These are phyloP conservation scores for Calonectria pseudoreteaudii DNA, from an alignment of 2,329 filamentous ascomycete genomes.

Conservation along the genomic window DNA sequence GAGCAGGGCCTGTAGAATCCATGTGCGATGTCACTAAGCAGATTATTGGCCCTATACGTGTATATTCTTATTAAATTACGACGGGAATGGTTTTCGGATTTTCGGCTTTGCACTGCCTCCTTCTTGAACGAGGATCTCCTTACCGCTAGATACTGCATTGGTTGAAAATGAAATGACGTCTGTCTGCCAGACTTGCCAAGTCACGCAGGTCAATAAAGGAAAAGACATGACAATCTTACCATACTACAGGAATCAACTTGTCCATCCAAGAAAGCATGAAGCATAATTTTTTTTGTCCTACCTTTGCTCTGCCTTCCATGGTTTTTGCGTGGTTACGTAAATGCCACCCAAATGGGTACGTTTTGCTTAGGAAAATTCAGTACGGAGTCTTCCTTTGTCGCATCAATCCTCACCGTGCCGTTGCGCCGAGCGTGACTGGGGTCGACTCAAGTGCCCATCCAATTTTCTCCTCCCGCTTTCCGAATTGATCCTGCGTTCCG, in stretches of 20 bases:
- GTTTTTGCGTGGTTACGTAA: constrained; percentile 5
- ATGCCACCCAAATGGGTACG: neutral
- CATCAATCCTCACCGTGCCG: constrained; percentile 3
- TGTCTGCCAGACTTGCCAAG: neutral
- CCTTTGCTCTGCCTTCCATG: neutral
- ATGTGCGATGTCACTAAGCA: neutral
- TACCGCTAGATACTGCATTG: neutral
- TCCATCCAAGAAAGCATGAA: neutral
- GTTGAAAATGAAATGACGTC: constrained; percentile 4
- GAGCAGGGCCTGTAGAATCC: neutral
- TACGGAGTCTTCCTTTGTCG: neutral
- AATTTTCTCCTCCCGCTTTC: constrained; percentile 6
- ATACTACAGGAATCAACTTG: neutral
- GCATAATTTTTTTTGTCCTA: neutral
- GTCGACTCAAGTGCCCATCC: neutral
- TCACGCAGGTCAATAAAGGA: neutral
- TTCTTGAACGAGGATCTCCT: neutral
- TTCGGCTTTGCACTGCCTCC: constrained; percentile 11
- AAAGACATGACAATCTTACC: neutral
- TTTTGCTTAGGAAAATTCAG: neutral
- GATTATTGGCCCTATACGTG: neutral
- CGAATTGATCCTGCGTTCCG: constrained; percentile 9
- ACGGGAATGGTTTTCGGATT: neutral
- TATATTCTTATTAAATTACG: neutral
- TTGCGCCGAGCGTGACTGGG: neutral